Evolutionary conservation across 2,329 filamentous ascomycete species (phyloP).

Genomic region (Pseudovirgaria hyperparasitica): DNA sequence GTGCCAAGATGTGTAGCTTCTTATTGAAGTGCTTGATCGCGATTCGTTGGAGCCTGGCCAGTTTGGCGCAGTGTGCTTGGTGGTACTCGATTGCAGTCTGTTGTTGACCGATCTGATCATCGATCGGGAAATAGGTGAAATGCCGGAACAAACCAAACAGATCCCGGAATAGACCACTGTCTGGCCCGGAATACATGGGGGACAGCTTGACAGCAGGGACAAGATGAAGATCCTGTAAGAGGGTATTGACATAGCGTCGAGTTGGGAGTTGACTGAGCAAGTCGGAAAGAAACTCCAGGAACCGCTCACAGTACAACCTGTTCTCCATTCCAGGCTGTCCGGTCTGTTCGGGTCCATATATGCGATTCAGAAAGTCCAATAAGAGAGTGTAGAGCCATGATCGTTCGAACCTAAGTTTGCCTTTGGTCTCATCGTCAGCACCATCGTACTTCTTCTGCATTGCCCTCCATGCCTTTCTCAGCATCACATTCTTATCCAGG

Average conservation of each 20-base stretch:
- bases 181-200: constrained; percentile 60
- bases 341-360: constrained; percentile 41
- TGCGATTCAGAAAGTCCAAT: constrained; percentile 64
- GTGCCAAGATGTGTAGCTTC: constrained; percentile 77
- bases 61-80: constrained; percentile 60
- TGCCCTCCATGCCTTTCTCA: constrained; percentile 85
- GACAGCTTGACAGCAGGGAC: constrained; percentile 68
- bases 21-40: constrained; percentile 74
- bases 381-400: constrained; percentile 85
- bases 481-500: constrained; percentile 58
- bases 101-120: constrained; percentile 78
- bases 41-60: constrained; percentile 69
- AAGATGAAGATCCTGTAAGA: constrained; percentile 76
- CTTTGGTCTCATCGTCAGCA: constrained; percentile 67
- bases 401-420: constrained; percentile 75
- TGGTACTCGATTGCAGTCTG: constrained; percentile 61
- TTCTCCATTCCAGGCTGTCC: constrained; percentile 40
- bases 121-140: constrained; percentile 78
- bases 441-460: constrained; percentile 76
- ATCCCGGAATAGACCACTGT: constrained; percentile 67
- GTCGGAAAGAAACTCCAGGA: constrained; percentile 81
- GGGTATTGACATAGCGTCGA: constrained; percentile 78
- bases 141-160: constrained; percentile 70
- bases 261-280: constrained; percentile 89
- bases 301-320: constrained; percentile 78